These are phyloP conservation scores for Pulveroboletus ravenelii DNA, from an alignment of 768 basidiomycete genomes.

Conservation along the genomic window DNA sequence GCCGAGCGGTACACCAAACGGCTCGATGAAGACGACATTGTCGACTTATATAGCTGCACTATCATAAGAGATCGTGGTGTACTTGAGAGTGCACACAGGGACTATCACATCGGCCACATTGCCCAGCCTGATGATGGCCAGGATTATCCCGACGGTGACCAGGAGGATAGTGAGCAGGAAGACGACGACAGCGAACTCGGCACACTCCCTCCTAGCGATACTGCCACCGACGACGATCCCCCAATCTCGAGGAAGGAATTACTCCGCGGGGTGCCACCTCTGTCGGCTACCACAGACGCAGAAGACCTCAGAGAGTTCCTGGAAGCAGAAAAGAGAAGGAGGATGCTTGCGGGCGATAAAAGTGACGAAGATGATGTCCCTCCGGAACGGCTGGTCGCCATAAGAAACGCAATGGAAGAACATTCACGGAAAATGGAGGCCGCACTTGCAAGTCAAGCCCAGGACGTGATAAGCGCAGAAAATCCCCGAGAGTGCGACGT, in stretches of 20 bases:
- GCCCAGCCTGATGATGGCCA: constrained; percentile 37
- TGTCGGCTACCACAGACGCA: constrained; percentile 45
- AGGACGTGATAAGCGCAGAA: constrained; percentile 4
- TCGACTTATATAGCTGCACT: constrained; percentile 58
- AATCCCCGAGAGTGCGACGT: neutral
- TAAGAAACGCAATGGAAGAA: constrained; percentile 16
- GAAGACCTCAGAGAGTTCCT: constrained; percentile 64
- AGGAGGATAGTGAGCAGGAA: constrained; percentile 46
- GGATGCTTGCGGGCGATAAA: constrained; percentile 34
- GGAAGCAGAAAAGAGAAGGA: constrained; percentile 54
- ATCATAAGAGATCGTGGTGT: constrained; percentile 71
- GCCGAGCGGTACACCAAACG: constrained; percentile 62
- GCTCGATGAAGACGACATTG: constrained; percentile 75
- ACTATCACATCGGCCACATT: constrained; percentile 51
- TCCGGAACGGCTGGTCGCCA: constrained; percentile 11
- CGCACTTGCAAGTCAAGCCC: constrained; percentile 2
- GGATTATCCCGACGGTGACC: constrained; percentile 35
- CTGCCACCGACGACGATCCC: constrained; percentile 23
- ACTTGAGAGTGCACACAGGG: constrained; percentile 39
- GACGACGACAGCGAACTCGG: constrained; percentile 58
- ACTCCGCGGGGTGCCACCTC: constrained; percentile 41
- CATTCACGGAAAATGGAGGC: constrained; percentile 7
- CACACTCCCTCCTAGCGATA: constrained; percentile 36
- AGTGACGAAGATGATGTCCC: constrained; percentile 26
- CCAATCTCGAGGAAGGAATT: constrained; percentile 30